Base-by-base conservation (phyloP, 2,329 filamentous ascomycete genomes). In the Didymella lethalis region DNA sequence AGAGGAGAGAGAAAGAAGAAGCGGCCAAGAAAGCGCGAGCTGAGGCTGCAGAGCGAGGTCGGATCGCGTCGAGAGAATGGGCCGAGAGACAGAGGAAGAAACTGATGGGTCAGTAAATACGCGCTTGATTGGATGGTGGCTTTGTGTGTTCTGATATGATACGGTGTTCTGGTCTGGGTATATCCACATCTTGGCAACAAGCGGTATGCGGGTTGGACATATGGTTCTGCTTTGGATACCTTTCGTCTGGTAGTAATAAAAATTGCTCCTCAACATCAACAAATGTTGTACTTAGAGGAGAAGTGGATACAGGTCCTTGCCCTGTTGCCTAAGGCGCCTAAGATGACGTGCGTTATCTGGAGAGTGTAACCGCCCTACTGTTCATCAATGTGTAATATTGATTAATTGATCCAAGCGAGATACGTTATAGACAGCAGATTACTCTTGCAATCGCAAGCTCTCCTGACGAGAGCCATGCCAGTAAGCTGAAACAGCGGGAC, bases 81-180 rank as follows among this genome's bases (percentile, higher is more conserved):
- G 81, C 81, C 4, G 80, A 81, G 71, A 80, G 78, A 74, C 78
- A 80, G 73, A 77, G 71, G 73, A 76, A 75, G 73, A 77, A 73
- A 67, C 63, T 65, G 63, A 59, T 70, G 67, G 67, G 50, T 14
- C 32, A 54, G 16, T 50, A n/a, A 54, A 18, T 5, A 0, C 12
- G 8, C 4, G n/a, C 40, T 23, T 8, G n/a, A 16, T 7, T 10
- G 25, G 3, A 2, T 4, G 11, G 25, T 14, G 4, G 1, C n/a
- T 31, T 4, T 40, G 10, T 41, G 34, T 28, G 36, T 46, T 20
- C 20, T 29, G 29, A 46, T 23, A n/a, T 29, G 29, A 46, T 23
- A n/a, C n/a, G 54, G 54, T 48, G 54, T 52, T 57, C 4, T 36
- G 44, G 45, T 11, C 46, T 54, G 49, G 49, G 40, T 49, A 58